These are phyloP conservation scores for Potentilla sterilis DNA, from an alignment of 306 rosid genomes.

Conservation along the genomic window DNA sequence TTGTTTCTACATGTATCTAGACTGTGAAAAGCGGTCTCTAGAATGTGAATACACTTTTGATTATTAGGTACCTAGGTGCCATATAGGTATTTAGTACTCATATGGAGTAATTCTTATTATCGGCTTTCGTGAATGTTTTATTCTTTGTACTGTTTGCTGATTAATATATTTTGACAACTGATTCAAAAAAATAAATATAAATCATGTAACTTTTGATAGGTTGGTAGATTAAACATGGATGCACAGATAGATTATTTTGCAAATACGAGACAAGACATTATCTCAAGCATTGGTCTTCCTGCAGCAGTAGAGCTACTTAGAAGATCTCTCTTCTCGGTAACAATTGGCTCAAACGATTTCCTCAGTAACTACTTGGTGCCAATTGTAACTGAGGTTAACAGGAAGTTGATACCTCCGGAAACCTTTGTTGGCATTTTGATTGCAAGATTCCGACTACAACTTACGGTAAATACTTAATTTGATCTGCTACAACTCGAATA, in stretches of 20 bases:
- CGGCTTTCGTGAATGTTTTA: too few relatives aligned
- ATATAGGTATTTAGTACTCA: too few relatives aligned
- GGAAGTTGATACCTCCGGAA: slow-evolving; percentile 34
- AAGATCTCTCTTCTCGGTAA: slow-evolving; percentile 44
- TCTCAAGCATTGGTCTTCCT: slow-evolving; percentile 44
- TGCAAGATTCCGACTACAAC: slow-evolving; percentile 48
- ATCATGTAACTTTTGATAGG: slow-evolving; percentile 28
- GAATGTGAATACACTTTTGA: too few relatives aligned
- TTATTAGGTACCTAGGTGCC: too few relatives aligned
- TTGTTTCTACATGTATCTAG: too few relatives aligned
- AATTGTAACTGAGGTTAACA: slow-evolving; percentile 17
- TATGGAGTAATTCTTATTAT: too few relatives aligned
- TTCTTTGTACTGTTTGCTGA: too few relatives aligned
- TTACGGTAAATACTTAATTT: slow-evolving; percentile 35
- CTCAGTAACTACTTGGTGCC: slow-evolving; percentile 63
- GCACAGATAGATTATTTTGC: slow-evolving; percentile 67
- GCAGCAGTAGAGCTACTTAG: slow-evolving; percentile 35
- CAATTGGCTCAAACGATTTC: slow-evolving; percentile 77
- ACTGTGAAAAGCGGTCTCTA: too few relatives aligned
- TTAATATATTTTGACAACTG: too few relatives aligned
- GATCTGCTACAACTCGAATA: too few relatives aligned
- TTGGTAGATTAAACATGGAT: slow-evolving; percentile 57
- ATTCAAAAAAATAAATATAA: too few relatives aligned
- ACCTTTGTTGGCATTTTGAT: slow-evolving; percentile 48
- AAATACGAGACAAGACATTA: slow-evolving; percentile 59